phyloP scores from a whole-genome alignment of 805 yeast species.

The Metschnikowia peoriensis region DNA sequence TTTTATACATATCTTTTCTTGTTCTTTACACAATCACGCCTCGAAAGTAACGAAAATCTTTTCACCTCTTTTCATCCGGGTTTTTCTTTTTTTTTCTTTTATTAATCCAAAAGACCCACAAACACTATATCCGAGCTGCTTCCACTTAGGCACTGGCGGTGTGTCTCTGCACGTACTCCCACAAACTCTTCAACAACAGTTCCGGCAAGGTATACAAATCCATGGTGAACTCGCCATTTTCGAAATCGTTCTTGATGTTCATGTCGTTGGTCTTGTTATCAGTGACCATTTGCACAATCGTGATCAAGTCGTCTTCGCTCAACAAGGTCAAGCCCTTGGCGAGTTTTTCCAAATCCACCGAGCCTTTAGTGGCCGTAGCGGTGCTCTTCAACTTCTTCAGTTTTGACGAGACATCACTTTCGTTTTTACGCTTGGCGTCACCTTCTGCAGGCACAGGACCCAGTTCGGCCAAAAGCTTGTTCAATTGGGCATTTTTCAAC shows the following conservation, averaged over 20 bases:
- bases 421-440: constrained; percentile 37
- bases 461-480: constrained; percentile 70
- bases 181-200: constrained; percentile 81
- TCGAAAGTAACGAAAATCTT: too few relatives aligned
- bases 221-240: constrained; percentile 96
- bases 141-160: constrained; percentile 19
- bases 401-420: constrained; percentile 30
- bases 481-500: constrained; percentile 64
- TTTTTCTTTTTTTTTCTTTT: too few relatives aligned
- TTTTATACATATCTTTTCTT: too few relatives aligned
- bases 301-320: constrained; percentile 87
- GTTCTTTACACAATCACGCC: too few relatives aligned
- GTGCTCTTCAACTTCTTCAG: constrained; percentile 52
- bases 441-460: constrained; percentile 70
- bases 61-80: not conserved
- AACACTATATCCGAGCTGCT: too few relatives aligned
- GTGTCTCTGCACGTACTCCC: constrained; percentile 90
- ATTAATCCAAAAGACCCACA: not conserved
- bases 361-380: constrained; percentile 60
- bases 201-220: constrained; percentile 94
- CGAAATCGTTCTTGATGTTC: constrained; percentile 93
- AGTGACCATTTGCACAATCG: constrained; percentile 96
- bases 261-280: constrained; percentile 93
- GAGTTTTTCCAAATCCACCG: constrained; percentile 82
- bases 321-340: constrained; percentile 88